These are phyloP conservation scores for Naegleria lovaniensis DNA, from an alignment of 208 protist species.

Conservation along the genomic window DNA sequence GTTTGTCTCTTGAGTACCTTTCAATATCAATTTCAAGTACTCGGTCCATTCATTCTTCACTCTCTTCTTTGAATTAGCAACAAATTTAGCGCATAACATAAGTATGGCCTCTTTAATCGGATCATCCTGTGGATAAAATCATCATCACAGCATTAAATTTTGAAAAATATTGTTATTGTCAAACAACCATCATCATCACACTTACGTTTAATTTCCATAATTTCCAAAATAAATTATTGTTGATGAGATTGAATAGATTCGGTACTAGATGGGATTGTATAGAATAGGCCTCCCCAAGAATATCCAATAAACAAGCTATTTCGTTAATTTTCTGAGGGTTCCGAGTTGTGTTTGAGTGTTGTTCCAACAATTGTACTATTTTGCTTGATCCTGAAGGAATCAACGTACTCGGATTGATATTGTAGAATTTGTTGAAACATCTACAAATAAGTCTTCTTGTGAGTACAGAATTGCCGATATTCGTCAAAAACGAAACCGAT, in stretches of 20 bases:
- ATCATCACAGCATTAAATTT: neutral
- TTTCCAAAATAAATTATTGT: neutral
- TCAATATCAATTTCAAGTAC: neutral
- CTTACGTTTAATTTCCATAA: conserved; percentile 5
- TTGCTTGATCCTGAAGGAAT: neutral
- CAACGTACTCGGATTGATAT: neutral
- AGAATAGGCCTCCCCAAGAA: neutral
- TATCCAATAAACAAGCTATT: neutral
- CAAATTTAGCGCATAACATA: neutral
- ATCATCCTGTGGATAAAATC: neutral
- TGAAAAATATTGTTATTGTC: neutral
- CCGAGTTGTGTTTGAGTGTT: neutral
- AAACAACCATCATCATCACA: neutral
- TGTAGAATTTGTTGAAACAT: neutral
- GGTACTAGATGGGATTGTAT: neutral
- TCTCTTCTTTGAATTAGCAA: neutral
- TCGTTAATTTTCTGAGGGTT: neutral
- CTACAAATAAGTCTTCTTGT: neutral
- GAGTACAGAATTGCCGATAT: neutral
- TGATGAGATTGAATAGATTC: neutral
- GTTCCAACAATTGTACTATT: neutral
- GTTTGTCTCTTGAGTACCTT: neutral
- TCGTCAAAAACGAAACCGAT: neutral
- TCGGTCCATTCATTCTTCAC: neutral
- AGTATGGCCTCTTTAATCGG: neutral